Percentiles rank a stretch among this genome's conserved stretches.
phyloP scores from a whole-genome alignment of 2,329 filamentous ascomycete species.

The Tolypocladium cylindrosporum region DNA sequence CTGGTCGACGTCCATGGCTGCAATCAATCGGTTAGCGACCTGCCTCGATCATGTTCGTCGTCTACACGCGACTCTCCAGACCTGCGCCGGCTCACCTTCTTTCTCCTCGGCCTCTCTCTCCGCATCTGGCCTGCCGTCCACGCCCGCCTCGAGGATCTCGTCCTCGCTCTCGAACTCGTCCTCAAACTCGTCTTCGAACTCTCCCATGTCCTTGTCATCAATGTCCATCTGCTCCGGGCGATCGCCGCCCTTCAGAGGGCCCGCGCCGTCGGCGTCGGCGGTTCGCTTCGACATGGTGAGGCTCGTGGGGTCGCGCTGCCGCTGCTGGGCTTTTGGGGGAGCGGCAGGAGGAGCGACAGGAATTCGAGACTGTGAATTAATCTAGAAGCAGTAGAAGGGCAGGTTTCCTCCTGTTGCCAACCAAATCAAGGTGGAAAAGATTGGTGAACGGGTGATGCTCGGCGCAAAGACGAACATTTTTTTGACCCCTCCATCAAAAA shows the following conservation, averaged over 20 bases:
- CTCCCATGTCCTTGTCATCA: slow-evolving; percentile 55
- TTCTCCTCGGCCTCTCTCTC: slow-evolving; percentile 87
- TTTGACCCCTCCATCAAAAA: slow-evolving; percentile 4
- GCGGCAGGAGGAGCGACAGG: too few relatives aligned
- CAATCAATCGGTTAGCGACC: not conserved
- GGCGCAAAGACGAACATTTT: slow-evolving; percentile 1
- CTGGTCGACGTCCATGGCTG: slow-evolving; percentile 85
- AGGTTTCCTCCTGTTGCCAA: not conserved
- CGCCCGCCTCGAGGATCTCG: slow-evolving; percentile 87
- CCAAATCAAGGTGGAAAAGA: not conserved
- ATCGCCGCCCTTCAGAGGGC: slow-evolving; percentile 49
- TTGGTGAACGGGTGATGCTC: not conserved
- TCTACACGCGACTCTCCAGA: not conserved
- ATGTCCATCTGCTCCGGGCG: slow-evolving; percentile 58
- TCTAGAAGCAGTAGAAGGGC: too few relatives aligned
- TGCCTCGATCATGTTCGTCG: not conserved
- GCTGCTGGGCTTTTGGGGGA: not conserved
- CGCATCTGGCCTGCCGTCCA: slow-evolving; percentile 84
- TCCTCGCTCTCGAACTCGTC: slow-evolving; percentile 83
- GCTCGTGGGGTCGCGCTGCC: not conserved
- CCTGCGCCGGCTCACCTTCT: slow-evolving; percentile 34
- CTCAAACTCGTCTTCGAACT: slow-evolving; percentile 94
- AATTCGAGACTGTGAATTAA: not conserved
- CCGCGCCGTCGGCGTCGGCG: slow-evolving; percentile 37
- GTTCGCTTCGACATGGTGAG: slow-evolving; percentile 48